Base-by-base conservation (phyloP, 1,284 basidiomycete species). In the Melampsora larici-populina region DNA sequence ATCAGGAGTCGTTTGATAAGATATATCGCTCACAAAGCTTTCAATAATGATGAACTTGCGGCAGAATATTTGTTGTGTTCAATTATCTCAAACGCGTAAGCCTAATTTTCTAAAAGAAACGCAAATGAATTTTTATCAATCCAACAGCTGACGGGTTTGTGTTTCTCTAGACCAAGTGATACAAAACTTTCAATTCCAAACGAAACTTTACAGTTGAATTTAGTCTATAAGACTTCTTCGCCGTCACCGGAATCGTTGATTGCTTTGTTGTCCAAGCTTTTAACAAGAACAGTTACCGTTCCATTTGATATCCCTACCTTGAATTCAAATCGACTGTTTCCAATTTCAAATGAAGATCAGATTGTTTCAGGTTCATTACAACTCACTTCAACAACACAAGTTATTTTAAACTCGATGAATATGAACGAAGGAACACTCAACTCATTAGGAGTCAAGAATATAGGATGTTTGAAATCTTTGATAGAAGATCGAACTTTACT, bases 401-500 rank as follows among this genome's bases (percentile, higher is more conserved):
- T 77, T 9, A 24, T 77, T 9, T 63, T 77, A 60, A 66, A 77
- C 60, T 60, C 58, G 21, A 49, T 55, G 15, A 29, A 48, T n/a
- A 77, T 77, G 65, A 33, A 49, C 17, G 65, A 69, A 31, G 74
- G 74, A n/a, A 49, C 68, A 18, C 67, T 77, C 11, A 70, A 63
- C n/a, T 62, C 74, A 21, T 33, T 77, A 46, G 74, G 74, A 21
- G 18, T 77, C 1, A 74, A 76, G 43, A 78, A 77, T 26, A 64
- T 80, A 24, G 18, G 46, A 26, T 60, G 67, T 18, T 46, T 80
- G n/a, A 77, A 79, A 40, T 78, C 72, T 15, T 46, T 80, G 55
- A 72, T 79, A 17, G 76, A 79, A 31, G 79, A 81, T 46, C 80
- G 79, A 4, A 79, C 79, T 46, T 79, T 81, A 60, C 72, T 72